Percentiles rank a stretch among this genome's conserved stretches.
These are phyloP conservation scores for Geotrichum cucujoidarum DNA, from an alignment of 1,139 yeast species.

Conservation along the genomic window DNA sequence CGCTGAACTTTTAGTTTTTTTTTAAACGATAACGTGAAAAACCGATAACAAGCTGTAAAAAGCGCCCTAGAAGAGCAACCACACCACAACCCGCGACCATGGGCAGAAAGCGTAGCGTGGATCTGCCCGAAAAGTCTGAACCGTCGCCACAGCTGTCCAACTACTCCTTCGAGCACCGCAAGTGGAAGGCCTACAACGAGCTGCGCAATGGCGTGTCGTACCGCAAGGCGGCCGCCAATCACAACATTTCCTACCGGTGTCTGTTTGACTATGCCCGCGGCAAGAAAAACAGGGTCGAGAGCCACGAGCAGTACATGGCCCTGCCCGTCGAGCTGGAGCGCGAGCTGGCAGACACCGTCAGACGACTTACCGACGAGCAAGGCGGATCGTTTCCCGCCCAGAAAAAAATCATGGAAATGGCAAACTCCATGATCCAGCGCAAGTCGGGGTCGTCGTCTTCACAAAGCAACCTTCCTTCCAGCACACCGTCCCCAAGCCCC, in stretches of 20 bases:
- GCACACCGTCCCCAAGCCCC: background rate
- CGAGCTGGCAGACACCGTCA: slow-evolving; percentile 1
- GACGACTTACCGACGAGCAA: background rate
- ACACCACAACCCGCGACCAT: too few relatives aligned
- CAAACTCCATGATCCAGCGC: slow-evolving; percentile 2
- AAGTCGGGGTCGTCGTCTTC: background rate
- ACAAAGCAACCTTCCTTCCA: background rate
- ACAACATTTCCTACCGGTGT: slow-evolving; percentile 10
- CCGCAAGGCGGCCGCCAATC: slow-evolving; percentile 11
- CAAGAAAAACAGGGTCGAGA: slow-evolving; percentile 7
- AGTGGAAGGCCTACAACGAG: slow-evolving; percentile 11
- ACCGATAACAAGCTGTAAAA: too few relatives aligned
- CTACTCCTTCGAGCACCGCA: slow-evolving; percentile 8
- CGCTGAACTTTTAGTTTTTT: too few relatives aligned
- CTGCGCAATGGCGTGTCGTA: slow-evolving; percentile 5
- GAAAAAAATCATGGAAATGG: slow-evolving; percentile 4
- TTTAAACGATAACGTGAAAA: too few relatives aligned
- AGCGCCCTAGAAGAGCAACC: too few relatives aligned
- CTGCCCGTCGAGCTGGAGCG: slow-evolving; percentile 9
- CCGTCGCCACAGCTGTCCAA: slow-evolving; percentile 5
- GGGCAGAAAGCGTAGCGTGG: slow-evolving; percentile 12
- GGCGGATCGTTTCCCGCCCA: slow-evolving; percentile 5
- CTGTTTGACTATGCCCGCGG: slow-evolving; percentile 12
- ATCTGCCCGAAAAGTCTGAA: slow-evolving; percentile 7
- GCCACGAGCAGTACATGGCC: slow-evolving; percentile 13